Conservation (phyloP, 306 rosid genomes). For the Prunus mira region DNA sequence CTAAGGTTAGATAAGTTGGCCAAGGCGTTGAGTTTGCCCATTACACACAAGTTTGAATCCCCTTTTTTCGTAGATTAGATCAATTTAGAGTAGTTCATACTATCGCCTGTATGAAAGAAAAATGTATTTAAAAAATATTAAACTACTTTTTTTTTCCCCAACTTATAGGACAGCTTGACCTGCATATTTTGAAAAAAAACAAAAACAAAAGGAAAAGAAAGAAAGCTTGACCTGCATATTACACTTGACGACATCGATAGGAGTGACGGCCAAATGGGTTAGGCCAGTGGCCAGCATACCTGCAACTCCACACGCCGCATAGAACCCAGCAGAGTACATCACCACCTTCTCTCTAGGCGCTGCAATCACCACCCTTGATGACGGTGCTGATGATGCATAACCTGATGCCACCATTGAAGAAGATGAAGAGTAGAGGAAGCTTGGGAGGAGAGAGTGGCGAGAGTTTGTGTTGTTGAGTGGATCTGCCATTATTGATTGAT, state of each 20-base stretch:
- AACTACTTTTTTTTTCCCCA: too few species aligned
- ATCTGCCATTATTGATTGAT: neutral
- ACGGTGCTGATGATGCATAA: neutral
- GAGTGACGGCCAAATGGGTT: conserved; percentile 75
- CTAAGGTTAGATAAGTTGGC: too few species aligned
- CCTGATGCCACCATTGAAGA: conserved; percentile 9
- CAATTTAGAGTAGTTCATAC: too few species aligned
- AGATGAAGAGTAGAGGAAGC: conserved; percentile 47
- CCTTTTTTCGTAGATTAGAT: too few species aligned
- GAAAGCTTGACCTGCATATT: conserved; percentile 66
- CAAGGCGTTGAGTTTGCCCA: too few species aligned
- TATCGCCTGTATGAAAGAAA: too few species aligned
- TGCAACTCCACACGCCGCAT: conserved; percentile 49
- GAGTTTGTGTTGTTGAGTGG: conserved; percentile 3
- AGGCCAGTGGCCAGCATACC: conserved; percentile 59
- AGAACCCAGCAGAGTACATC: conserved; percentile 64
- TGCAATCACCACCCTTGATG: conserved; percentile 31
- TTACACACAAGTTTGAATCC: too few species aligned
- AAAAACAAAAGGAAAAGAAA: neutral
- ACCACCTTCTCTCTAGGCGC: conserved; percentile 48
- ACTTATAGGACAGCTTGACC: too few species aligned
- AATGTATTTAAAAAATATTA: too few species aligned
- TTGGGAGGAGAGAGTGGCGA: conserved; percentile 49
- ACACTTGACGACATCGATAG: conserved; percentile 79
- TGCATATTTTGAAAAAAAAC: too few species aligned